Conservation (phyloP, 768 basidiomycete species). For the Mycena haematopus region DNA sequence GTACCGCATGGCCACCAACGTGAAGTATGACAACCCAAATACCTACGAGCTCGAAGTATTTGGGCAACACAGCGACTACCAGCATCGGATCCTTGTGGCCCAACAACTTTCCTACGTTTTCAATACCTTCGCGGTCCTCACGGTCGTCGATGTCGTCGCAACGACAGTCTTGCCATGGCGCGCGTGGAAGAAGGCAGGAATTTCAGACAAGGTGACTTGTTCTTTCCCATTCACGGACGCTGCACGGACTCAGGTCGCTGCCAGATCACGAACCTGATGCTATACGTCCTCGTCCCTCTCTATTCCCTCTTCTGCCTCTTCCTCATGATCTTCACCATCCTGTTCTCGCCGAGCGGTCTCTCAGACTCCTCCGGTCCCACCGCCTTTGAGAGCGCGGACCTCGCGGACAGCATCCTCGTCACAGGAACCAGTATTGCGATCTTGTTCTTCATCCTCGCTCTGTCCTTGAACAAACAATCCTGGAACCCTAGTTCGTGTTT, state of each 20-base stretch:
- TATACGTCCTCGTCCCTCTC: slow-evolving; percentile 22
- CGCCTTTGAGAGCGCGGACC: slow-evolving; percentile 14
- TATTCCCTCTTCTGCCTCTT: slow-evolving; percentile 11
- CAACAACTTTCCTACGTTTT: slow-evolving; percentile 11
- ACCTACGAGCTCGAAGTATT: too few species aligned
- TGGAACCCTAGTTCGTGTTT: slow-evolving; percentile 15
- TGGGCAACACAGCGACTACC: not conserved
- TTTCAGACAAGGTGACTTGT: slow-evolving; percentile 18
- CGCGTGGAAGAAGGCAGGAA: slow-evolving; percentile 11
- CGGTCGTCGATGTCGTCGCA: slow-evolving; percentile 19
- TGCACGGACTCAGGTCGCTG: not conserved
- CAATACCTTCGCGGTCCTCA: slow-evolving; percentile 20
- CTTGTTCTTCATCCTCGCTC: slow-evolving; percentile 7
- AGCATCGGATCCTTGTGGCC: not conserved
- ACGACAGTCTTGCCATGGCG: slow-evolving; percentile 23
- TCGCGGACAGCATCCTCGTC: slow-evolving; percentile 18
- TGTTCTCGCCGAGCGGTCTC: slow-evolving; percentile 26
- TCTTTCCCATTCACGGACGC: not conserved
- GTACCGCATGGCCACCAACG: slow-evolving; percentile 16
- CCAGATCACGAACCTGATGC: slow-evolving; percentile 20
- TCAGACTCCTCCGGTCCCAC: not conserved
- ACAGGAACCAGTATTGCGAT: slow-evolving; percentile 3
- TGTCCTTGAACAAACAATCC: slow-evolving; percentile 1
- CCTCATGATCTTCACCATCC: slow-evolving; percentile 27
- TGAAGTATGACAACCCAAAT: not conserved